These are phyloP conservation scores for Gelatoporia subvermispora DNA, from an alignment of 768 basidiomycete genomes.

Conservation along the genomic window DNA sequence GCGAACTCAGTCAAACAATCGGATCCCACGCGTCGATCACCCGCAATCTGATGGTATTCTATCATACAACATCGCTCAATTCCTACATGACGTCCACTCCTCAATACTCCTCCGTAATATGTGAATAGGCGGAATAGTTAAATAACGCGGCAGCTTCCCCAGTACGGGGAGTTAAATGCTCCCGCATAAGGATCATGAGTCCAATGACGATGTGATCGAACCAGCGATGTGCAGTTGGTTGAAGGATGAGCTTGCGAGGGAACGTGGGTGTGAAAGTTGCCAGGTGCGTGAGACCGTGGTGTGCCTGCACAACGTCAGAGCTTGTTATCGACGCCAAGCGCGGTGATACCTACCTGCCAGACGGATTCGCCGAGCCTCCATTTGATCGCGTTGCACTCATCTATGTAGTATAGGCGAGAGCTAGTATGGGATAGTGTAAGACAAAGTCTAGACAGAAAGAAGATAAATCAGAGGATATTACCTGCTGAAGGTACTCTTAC, in stretches of 20 bases:
- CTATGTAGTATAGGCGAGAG: conserved; percentile 16
- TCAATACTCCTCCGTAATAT: no score
- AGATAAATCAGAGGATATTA: not conserved
- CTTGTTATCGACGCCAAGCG: not conserved
- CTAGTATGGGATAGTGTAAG: conserved; percentile 5
- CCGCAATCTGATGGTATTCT: no score
- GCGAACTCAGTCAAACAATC: no score
- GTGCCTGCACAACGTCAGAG: conserved; percentile 7
- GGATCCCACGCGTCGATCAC: no score
- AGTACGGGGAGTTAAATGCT: conserved; percentile 2
- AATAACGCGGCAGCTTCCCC: no score
- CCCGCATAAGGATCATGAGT: conserved; percentile 19
- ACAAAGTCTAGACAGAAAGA: not conserved
- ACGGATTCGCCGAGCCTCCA: conserved; percentile 15
- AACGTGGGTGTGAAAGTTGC: conserved; percentile 14
- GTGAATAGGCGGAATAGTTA: no score
- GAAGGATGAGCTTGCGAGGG: conserved; percentile 15
- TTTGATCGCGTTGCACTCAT: conserved; percentile 14
- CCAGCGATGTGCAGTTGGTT: conserved; percentile 15
- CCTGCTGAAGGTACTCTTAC: conserved; percentile 12
- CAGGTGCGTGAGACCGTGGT: conserved; percentile 9
- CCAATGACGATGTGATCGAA: conserved; percentile 19
- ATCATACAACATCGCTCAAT: no score
- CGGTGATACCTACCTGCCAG: conserved; percentile 16
- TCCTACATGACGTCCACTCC: no score